A percentile compares a stretch with the other conserved stretches of the same genome.
These are phyloP conservation scores for Picochlorum sp. DNA, from an alignment of 139 green algal species.

Conservation along the genomic window DNA sequence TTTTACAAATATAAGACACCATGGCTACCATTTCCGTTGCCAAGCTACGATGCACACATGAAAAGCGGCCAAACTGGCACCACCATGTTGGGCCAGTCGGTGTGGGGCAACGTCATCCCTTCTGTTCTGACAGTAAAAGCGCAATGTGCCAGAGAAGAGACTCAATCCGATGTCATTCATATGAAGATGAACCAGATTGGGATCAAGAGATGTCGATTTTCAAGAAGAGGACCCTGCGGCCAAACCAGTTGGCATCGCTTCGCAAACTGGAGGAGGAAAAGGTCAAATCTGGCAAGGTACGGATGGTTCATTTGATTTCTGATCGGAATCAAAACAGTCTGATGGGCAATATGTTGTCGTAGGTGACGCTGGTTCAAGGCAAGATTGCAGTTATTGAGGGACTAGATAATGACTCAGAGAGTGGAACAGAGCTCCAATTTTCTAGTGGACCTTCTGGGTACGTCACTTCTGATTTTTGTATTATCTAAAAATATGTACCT, in stretches of 20 bases:
- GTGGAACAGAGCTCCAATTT: constrained; percentile 69
- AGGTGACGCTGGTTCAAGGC: constrained; percentile 64
- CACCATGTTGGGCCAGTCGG: no score
- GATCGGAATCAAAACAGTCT: neutral
- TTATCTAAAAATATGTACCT: neutral
- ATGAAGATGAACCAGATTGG: constrained; percentile 51
- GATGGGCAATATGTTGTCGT: neutral
- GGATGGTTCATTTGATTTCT: neutral
- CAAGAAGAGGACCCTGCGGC: constrained; percentile 54
- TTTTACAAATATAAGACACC: no score
- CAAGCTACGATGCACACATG: no score
- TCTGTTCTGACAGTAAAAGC: no score
- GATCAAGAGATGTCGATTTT: constrained; percentile 79
- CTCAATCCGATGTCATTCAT: neutral
- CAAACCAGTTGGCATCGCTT: constrained; percentile 73
- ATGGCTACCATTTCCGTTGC: no score
- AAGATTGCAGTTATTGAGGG: constrained; percentile 69
- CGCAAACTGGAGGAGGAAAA: constrained; percentile 55
- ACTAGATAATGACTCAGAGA: constrained; percentile 73
- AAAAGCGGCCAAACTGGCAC: no score
- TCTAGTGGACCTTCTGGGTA: constrained; percentile 65
- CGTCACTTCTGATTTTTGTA: neutral
- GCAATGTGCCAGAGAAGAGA: neutral
- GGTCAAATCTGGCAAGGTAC: constrained; percentile 61
- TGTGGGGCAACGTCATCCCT: no score